Percentiles rank a stretch among this genome's conserved stretches.
phyloP scores from a whole-genome alignment of 371 early-diverging fungal genomes.

The Mortierella sp. region DNA sequence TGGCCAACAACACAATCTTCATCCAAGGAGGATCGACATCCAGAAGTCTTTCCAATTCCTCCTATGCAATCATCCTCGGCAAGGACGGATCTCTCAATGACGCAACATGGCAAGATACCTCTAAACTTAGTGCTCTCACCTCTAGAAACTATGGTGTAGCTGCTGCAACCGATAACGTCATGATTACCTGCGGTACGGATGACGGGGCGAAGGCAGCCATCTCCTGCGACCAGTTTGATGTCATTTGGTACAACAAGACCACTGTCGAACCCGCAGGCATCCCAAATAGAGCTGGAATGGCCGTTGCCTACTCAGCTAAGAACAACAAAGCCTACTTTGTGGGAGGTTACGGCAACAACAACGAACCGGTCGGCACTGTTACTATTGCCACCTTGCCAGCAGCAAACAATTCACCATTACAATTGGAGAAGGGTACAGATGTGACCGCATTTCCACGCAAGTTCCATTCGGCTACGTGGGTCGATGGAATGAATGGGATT shows the following conservation, averaged over 20 bases:
- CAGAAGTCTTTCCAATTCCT: not conserved
- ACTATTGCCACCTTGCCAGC: not conserved
- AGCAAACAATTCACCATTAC: not conserved
- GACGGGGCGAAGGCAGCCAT: constrained; percentile 3
- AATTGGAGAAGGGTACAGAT: constrained; percentile 2
- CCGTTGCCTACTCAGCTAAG: constrained; percentile 2
- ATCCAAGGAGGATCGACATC: constrained; percentile 37
- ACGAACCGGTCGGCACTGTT: not conserved
- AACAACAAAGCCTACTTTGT: constrained; percentile 8
- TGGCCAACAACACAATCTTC: constrained; percentile 40
- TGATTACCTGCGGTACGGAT: constrained; percentile 34
- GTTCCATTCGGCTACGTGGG: constrained; percentile 37
- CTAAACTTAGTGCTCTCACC: constrained; percentile 2
- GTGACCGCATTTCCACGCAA: constrained; percentile 6
- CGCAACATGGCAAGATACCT: constrained; percentile 18
- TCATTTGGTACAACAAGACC: constrained; percentile 15
- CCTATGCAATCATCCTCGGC: constrained; percentile 31
- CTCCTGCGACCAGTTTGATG: constrained; percentile 29
- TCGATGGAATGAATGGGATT: constrained; percentile 14
- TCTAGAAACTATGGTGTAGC: constrained; percentile 23
- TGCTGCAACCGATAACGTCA: not conserved
- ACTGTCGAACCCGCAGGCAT: not conserved
- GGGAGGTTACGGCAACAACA: constrained; percentile 17
- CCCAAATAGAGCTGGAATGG: constrained; percentile 33
- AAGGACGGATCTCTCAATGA: not conserved